Conservation (phyloP, 2,329 filamentous ascomycete genomes). For the Paramyrothecium sp. region DNA sequence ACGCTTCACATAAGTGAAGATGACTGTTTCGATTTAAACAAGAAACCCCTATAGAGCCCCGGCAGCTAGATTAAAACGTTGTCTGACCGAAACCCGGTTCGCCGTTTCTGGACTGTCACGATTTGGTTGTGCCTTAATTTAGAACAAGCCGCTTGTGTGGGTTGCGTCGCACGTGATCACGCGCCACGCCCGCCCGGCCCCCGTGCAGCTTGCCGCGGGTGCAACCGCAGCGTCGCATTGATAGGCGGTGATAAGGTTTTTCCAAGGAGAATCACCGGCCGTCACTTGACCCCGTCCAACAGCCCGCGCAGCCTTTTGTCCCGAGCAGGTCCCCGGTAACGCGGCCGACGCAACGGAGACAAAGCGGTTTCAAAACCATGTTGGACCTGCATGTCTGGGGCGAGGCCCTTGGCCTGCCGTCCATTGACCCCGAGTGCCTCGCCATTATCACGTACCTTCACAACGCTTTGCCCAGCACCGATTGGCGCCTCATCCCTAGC, state of each 20-base stretch:
- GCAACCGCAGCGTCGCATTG: neutral
- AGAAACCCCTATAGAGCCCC: too few species aligned
- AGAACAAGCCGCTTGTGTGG: too few species aligned
- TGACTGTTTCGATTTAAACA: too few species aligned
- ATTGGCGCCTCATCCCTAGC: constrained; percentile 70
- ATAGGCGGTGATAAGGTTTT: neutral
- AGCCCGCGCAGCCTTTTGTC: too few species aligned
- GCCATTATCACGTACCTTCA: constrained; percentile 77
- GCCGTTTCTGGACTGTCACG: too few species aligned
- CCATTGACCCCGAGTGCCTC: constrained; percentile 88
- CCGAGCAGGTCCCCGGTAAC: neutral
- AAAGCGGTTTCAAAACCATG: constrained; percentile 18
- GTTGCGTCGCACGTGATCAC: neutral
- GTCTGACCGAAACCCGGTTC: too few species aligned
- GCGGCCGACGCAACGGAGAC: neutral
- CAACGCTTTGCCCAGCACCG: constrained; percentile 54
- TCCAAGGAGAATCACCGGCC: neutral
- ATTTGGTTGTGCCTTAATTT: too few species aligned
- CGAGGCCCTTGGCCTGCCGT: constrained; percentile 82
- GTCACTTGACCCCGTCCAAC: neutral
- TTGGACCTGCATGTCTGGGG: constrained; percentile 85
- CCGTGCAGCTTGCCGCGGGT: neutral
- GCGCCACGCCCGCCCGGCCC: neutral
- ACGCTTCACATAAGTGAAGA: too few species aligned
- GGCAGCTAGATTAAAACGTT: too few species aligned